phyloP scores from a whole-genome alignment of 1,284 basidiomycete species.

The Marasmius tenuissimus region DNA sequence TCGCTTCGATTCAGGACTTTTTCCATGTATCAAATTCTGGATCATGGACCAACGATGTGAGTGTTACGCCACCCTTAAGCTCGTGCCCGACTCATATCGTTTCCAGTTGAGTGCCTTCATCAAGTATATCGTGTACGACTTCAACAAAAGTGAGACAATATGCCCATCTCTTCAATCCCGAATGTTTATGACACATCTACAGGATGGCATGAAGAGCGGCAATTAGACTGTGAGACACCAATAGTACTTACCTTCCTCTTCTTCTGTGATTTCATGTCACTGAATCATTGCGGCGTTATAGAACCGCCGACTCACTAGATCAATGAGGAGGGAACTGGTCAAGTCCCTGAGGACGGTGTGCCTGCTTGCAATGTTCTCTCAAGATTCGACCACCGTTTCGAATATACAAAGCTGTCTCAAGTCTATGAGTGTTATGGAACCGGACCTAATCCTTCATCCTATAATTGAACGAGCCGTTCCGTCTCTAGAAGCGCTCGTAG shows the following conservation, averaged over 20 bases:
- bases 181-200: not conserved
- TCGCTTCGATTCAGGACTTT: conserved; percentile 88
- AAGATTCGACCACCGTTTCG: conserved; percentile 62
- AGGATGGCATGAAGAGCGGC: conserved; percentile 84
- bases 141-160: conserved; percentile 69
- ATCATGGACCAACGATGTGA: conserved; percentile 67
- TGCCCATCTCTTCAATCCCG: not conserved
- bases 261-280: not conserved
- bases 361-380: conserved; percentile 89
- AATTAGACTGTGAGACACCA: conserved; percentile 83
- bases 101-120: conserved; percentile 78
- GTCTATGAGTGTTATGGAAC: conserved; percentile 82
- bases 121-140: conserved; percentile 85
- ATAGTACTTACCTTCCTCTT: conserved; percentile 38
- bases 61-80: conserved; percentile 23
- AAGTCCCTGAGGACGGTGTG: conserved; percentile 82
- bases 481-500: conserved; percentile 83
- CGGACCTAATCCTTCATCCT: conserved; percentile 84
- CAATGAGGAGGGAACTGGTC: conserved; percentile 86
- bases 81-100: conserved; percentile 3
- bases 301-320: conserved; percentile 74
- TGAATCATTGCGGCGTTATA: conserved; percentile 22
- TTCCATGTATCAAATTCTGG: conserved; percentile 83
- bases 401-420: conserved; percentile 74
- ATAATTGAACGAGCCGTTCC: conserved; percentile 86